Percentiles rank a stretch among this genome's conserved stretches.
phyloP scores from a whole-genome alignment of 345 rosid genomes.

The Kernera saxatilis region DNA sequence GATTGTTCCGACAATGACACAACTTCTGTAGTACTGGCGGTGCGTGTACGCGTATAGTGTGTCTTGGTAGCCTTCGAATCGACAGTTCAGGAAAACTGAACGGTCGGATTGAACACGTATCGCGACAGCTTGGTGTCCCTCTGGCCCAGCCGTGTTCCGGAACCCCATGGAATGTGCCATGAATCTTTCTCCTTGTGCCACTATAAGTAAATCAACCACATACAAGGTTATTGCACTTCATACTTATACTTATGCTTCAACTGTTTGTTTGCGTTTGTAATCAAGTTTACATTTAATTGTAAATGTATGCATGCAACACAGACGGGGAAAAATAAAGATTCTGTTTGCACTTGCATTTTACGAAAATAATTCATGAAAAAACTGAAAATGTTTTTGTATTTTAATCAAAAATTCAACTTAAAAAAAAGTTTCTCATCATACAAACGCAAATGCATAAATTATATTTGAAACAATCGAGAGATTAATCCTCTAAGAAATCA shows the following conservation, averaged over 20 bases:
- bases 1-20: constrained; percentile 61
- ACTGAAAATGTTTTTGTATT: too few relatives aligned
- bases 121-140: constrained; percentile 71
- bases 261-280: background rate
- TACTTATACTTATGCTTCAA: background rate
- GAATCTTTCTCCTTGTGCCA: constrained; percentile 59
- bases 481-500: background rate
- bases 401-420: too few relatives aligned
- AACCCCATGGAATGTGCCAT: constrained; percentile 73
- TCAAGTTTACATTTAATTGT: too few relatives aligned
- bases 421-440: background rate
- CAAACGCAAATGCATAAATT: background rate
- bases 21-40: constrained; percentile 72
- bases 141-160: constrained; percentile 80
- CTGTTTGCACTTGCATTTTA: too few relatives aligned
- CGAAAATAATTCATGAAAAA: too few relatives aligned
- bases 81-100: constrained; percentile 61
- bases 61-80: constrained; percentile 76
- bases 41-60: constrained; percentile 71
- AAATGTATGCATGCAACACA: too few relatives aligned
- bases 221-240: background rate
- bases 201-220: constrained; percentile 31
- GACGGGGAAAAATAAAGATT: too few relatives aligned
- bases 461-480: background rate
- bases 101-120: constrained; percentile 63